Base-by-base conservation (phyloP, 768 basidiomycete genomes). In the Lenzites betulinus region DNA sequence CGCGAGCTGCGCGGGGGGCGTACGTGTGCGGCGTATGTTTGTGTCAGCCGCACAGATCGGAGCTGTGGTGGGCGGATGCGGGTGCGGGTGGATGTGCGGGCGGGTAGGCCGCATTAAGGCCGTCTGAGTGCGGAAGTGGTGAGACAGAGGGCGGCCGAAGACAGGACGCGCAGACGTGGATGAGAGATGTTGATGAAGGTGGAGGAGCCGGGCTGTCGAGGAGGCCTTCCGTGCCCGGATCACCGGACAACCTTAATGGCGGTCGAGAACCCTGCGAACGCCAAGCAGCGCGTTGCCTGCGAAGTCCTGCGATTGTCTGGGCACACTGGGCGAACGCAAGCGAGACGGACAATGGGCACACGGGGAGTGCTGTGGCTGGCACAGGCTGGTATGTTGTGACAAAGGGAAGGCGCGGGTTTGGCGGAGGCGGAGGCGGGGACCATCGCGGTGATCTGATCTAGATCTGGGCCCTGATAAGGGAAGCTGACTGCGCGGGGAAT, bases 131-230 rank as follows among this genome's bases (percentile, higher is more conserved):
- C 22, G 53, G 51, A 23, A 23, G 51, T 11, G 23, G 52, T 25
- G 41, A n/a, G 26, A 54, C 30, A 54, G 26, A 39, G 52, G 30
- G n/a, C 35, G 36, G 20, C 20, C 51, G 15, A 25, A 13, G 39
- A 38, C 36, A 51, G 36, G 51, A 23, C 22, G 36, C 36, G 51
- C 36, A 33, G 18, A 25, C 38, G 51, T 39, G 33, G 49, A 42
- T 54, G 54, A 38, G 60, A 52, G 51, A 52, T 62, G 60, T 54
- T 52, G 54, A 62, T 56, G 49, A 22, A 7, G 13, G 18, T 8
- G 38, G 38, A 13, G 4, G 38, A 39, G 38, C 18, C 38, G 25
- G 30, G 39, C 12, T 47, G 44, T 33, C n/a, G 54, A 35, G 54
- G 54, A 47, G 30, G 23, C 11, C 22, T 54, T 33, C 30, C 42